Percentiles rank a stretch among this genome's conserved stretches.
phyloP scores from a whole-genome alignment of 2,329 filamentous ascomycete genomes.

The Verticillium albo-atrum region DNA sequence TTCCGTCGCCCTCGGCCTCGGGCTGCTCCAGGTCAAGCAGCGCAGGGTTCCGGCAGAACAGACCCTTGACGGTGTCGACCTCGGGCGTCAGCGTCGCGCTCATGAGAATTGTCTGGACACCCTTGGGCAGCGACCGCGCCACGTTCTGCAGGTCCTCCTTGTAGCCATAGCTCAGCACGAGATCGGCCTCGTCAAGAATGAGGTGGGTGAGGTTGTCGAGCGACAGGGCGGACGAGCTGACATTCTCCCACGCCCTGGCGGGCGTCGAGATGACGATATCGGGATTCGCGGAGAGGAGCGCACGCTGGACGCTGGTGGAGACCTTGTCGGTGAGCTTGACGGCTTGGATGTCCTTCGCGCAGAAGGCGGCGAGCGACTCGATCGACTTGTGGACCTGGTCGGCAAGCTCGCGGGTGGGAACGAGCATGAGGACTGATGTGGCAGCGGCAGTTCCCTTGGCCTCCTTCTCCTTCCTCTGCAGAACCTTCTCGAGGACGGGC shows the following conservation, averaged over 20 bases:
- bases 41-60: slow-evolving; percentile 80
- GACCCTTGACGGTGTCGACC: slow-evolving; percentile 75
- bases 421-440: slow-evolving; percentile 79
- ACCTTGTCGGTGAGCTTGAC: slow-evolving; percentile 90
- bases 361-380: slow-evolving; percentile 74
- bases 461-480: slow-evolving; percentile 63
- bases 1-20: slow-evolving; percentile 68
- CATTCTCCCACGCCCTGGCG: slow-evolving; percentile 72
- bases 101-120: slow-evolving; percentile 87
- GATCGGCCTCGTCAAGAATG: slow-evolving; percentile 90
- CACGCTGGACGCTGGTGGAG: slow-evolving; percentile 81
- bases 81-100: slow-evolving; percentile 89
- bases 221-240: slow-evolving; percentile 67
- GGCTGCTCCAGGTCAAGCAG: slow-evolving; percentile 79
- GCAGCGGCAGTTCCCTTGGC: slow-evolving; percentile 37
- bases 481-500: slow-evolving; percentile 78
- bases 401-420: slow-evolving; percentile 91
- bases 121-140: slow-evolving; percentile 72
- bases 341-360: slow-evolving; percentile 74
- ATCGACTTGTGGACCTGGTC: slow-evolving; percentile 82
- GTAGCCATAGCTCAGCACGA: slow-evolving; percentile 92
- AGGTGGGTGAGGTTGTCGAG: slow-evolving; percentile 69
- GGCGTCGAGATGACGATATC: slow-evolving; percentile 92
- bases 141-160: slow-evolving; percentile 83
- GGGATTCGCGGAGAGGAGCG: slow-evolving; percentile 77